Conservation (phyloP, 2,329 filamentous ascomycete species). For the Sporothrix schenckii region DNA sequence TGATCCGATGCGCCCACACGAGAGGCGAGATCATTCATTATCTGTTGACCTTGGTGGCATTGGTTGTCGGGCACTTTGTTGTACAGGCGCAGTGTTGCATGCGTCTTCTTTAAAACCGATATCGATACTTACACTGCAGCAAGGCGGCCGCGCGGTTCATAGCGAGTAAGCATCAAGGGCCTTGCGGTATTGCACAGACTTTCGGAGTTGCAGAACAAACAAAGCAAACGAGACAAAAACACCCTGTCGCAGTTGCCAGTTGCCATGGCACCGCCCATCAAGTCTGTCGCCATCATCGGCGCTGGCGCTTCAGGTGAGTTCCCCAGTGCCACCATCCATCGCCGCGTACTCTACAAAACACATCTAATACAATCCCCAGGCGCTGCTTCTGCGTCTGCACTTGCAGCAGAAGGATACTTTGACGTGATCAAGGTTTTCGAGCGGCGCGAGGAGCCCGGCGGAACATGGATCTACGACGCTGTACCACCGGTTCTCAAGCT, state of each 20-base stretch:
- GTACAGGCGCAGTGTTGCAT: neutral
- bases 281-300: slow-evolving; percentile 34
- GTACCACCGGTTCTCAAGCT: slow-evolving; percentile 28
- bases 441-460: slow-evolving; percentile 48
- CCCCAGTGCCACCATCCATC: neutral
- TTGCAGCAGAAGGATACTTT: slow-evolving; percentile 51
- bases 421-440: slow-evolving; percentile 50
- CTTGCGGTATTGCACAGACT: too few relatives aligned
- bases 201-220: neutral
- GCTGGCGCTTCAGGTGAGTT: slow-evolving; percentile 33
- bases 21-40: too few relatives aligned
- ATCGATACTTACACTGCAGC: neutral
- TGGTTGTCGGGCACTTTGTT: neutral
- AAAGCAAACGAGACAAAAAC: neutral
- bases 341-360: neutral
- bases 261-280: slow-evolving; percentile 30
- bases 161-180: too few relatives aligned
- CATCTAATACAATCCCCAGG: slow-evolving; percentile 41
- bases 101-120: neutral
- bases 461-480: slow-evolving; percentile 42
- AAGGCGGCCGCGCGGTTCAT: neutral
- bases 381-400: slow-evolving; percentile 52
- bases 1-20: neutral
- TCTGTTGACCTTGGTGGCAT: neutral
- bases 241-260: neutral